Evolutionary conservation across 2,329 filamentous ascomycete species (phyloP).

Genomic region (Microsporum canis): DNA sequence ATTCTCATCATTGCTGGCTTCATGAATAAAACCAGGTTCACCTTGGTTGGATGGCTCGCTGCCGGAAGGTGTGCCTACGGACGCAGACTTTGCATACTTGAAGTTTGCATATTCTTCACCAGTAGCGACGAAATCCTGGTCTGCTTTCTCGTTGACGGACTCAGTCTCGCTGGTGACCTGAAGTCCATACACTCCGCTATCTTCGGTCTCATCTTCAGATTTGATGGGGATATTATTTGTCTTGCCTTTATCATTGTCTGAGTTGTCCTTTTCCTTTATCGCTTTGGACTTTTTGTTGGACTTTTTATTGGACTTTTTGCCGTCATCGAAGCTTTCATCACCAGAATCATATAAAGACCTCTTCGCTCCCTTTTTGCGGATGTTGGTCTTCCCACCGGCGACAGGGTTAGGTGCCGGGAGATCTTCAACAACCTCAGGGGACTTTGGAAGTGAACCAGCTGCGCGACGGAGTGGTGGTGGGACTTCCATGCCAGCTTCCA

Average conservation of each 20-base stretch:
- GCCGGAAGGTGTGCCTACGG: not conserved
- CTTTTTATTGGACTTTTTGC: not conserved
- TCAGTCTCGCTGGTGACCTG: not conserved
- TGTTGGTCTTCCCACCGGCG: not conserved
- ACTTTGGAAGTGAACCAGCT: slow-evolving; percentile 4
- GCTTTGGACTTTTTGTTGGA: not conserved
- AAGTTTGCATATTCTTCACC: slow-evolving; percentile 7
- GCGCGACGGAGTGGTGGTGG: slow-evolving; percentile 32
- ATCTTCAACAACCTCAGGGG: not conserved
- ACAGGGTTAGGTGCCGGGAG: not conserved
- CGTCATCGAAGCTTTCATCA: not conserved
- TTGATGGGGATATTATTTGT: not conserved
- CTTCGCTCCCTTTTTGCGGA: slow-evolving; percentile 10
- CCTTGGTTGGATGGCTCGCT: not conserved
- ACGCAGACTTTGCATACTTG: slow-evolving; percentile 1
- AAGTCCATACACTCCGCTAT: not conserved
- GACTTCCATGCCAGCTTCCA: slow-evolving; percentile 23
- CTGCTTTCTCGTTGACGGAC: not conserved
- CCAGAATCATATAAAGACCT: not conserved
- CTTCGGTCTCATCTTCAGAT: not conserved
- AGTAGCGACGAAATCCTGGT: slow-evolving; percentile 4
- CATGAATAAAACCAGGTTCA: not conserved
- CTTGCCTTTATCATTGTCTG: not conserved
- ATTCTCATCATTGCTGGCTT: not conserved
- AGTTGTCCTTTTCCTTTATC: not conserved